A percentile compares a stretch with the other conserved stretches of the same genome.
phyloP scores from a whole-genome alignment of 768 basidiomycete genomes.

The Termitomyces sp. region DNA sequence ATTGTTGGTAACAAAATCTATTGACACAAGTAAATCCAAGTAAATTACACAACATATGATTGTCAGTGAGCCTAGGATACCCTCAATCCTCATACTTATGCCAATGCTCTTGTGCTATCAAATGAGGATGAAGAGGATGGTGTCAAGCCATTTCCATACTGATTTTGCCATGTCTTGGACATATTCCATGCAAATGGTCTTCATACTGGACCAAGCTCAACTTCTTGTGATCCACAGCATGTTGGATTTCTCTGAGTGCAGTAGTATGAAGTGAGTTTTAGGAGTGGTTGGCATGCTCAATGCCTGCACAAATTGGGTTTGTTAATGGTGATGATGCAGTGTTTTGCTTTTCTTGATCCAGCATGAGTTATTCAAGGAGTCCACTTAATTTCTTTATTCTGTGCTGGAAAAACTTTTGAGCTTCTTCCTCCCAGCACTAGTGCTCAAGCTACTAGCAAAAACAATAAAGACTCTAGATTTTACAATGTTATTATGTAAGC shows the following conservation, averaged over 20 bases:
- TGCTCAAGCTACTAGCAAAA: background rate
- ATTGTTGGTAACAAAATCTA: too few relatives aligned
- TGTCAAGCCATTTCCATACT: conserved; percentile 19
- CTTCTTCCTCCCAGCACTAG: background rate
- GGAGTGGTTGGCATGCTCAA: conserved; percentile 23
- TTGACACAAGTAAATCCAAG: too few relatives aligned
- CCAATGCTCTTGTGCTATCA: conserved; percentile 27
- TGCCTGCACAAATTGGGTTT: conserved; percentile 38
- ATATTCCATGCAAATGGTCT: conserved; percentile 21
- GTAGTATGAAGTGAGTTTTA: conserved; percentile 30
- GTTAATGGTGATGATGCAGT: conserved; percentile 25
- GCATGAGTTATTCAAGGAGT: conserved; percentile 29
- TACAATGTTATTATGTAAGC: background rate
- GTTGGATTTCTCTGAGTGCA: conserved; percentile 42
- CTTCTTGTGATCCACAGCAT: background rate
- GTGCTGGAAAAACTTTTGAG: background rate
- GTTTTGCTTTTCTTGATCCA: conserved; percentile 45
- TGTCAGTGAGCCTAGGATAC: conserved; percentile 30
- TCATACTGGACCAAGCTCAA: conserved; percentile 11
- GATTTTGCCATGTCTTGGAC: conserved; percentile 20
- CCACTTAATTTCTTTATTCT: conserved; percentile 12
- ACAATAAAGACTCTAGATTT: background rate
- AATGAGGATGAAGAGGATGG: conserved; percentile 1
- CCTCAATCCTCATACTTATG: conserved; percentile 27
- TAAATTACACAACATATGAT: too few relatives aligned